Percentiles rank a stretch among this genome's conserved stretches.
These are phyloP conservation scores for Lichenothelia convexa DNA, from an alignment of 495 filamentous ascomycete species.

Conservation along the genomic window DNA sequence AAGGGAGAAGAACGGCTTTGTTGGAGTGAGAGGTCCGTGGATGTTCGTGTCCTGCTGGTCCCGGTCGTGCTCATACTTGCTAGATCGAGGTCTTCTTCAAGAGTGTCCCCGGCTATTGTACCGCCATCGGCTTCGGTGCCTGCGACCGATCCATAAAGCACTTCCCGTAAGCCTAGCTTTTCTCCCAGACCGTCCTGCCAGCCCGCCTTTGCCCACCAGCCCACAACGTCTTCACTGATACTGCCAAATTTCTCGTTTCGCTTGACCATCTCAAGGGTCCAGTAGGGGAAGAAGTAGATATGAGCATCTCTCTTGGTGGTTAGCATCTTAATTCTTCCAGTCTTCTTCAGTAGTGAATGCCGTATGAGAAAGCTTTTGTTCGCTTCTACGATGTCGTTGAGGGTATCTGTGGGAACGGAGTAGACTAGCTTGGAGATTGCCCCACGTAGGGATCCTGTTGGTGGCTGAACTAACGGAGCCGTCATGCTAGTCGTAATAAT, in stretches of 20 bases:
- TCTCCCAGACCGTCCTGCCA: slow-evolving; percentile 70
- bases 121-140: slow-evolving; percentile 17
- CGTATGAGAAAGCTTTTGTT: slow-evolving; percentile 54
- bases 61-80: slow-evolving; percentile 39
- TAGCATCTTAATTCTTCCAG: slow-evolving; percentile 57
- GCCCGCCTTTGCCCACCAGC: slow-evolving; percentile 83
- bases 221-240: slow-evolving; percentile 79
- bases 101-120: not conserved
- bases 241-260: slow-evolving; percentile 65
- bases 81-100: slow-evolving; percentile 38
- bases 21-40: not conserved
- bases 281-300: slow-evolving; percentile 81
- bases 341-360: slow-evolving; percentile 47
- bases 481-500: slow-evolving; percentile 51
- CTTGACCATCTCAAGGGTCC: slow-evolving; percentile 68
- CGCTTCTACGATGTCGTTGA: slow-evolving; percentile 60
- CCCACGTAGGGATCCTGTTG: slow-evolving; percentile 40
- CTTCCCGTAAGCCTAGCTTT: slow-evolving; percentile 54
- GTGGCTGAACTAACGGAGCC: slow-evolving; percentile 32
- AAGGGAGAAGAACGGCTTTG: slow-evolving; percentile 8
- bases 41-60: slow-evolving; percentile 4
- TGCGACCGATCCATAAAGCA: slow-evolving; percentile 28
- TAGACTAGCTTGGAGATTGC: slow-evolving; percentile 50
- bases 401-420: slow-evolving; percentile 62
- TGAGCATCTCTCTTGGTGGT: slow-evolving; percentile 75